Evolutionary conservation across 768 basidiomycete genomes (phyloP).

Genomic region (Mrakia gelida): DNA sequence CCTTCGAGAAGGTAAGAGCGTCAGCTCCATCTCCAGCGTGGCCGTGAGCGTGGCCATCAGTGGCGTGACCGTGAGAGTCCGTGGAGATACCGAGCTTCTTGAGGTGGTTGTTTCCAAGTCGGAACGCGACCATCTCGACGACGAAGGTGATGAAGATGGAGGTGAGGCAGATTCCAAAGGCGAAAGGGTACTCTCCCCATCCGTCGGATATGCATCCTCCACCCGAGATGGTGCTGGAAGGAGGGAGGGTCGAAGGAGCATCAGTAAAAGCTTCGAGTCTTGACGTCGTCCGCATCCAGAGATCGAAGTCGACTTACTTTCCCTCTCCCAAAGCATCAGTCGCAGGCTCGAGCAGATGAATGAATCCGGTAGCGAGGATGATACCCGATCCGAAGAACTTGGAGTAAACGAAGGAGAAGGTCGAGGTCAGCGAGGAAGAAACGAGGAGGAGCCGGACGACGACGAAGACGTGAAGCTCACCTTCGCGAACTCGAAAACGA

Average conservation of each 20-base stretch:
- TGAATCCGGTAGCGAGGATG: constrained; percentile 38
- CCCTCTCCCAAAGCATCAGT: constrained; percentile 18
- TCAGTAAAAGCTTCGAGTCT: background rate
- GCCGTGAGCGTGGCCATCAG: constrained; percentile 21
- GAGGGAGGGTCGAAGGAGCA: background rate
- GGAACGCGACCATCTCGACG: constrained; percentile 75
- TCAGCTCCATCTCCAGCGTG: constrained; percentile 19
- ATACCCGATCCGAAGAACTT: constrained; percentile 36
- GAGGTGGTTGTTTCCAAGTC: constrained; percentile 74
- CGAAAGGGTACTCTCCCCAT: constrained; percentile 41
- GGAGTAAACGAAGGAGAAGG: background rate
- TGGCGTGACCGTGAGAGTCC: background rate
- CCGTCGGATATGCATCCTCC: constrained; percentile 39
- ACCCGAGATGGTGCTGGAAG: constrained; percentile 8
- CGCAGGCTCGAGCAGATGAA: constrained; percentile 38
- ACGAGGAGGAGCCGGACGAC: background rate
- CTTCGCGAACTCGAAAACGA: constrained; percentile 40
- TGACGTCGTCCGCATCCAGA: background rate
- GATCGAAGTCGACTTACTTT: background rate
- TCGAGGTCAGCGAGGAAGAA: background rate
- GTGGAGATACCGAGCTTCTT: constrained; percentile 56
- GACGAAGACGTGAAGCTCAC: background rate
- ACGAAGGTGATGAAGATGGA: constrained; percentile 27
- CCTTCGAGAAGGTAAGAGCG: background rate
- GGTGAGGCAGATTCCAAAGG: constrained; percentile 38